These are phyloP conservation scores for Neoboletus subvelutipes DNA, from an alignment of 768 basidiomycete genomes.

Conservation along the genomic window DNA sequence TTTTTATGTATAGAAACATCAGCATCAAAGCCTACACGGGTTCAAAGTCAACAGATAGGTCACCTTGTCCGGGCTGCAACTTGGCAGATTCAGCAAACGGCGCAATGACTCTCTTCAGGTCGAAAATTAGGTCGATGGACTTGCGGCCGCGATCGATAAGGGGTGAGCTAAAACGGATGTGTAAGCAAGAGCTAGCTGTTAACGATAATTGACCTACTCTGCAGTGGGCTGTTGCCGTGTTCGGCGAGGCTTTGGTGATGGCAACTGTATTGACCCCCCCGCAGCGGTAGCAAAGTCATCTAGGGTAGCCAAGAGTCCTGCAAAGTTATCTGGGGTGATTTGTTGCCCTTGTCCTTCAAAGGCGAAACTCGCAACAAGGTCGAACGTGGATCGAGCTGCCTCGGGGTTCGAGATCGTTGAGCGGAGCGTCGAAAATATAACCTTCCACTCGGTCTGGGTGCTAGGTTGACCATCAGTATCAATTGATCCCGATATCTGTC, in stretches of 20 bases:
- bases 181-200: background rate
- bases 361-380: conserved; percentile 66
- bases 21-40: conserved; percentile 2
- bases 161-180: conserved; percentile 53
- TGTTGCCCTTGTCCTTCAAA: conserved; percentile 57
- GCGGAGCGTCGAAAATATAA: conserved; percentile 84
- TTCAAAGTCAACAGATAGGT: conserved; percentile 9
- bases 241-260: conserved; percentile 53
- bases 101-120: conserved; percentile 65
- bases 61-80: conserved; percentile 35
- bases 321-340: conserved; percentile 76
- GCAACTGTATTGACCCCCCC: conserved; percentile 58
- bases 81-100: conserved; percentile 53
- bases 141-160: conserved; percentile 77
- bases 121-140: conserved; percentile 77
- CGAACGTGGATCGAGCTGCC: conserved; percentile 83
- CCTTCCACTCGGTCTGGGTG: conserved; percentile 94
- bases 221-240: conserved; percentile 48
- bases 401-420: conserved; percentile 84
- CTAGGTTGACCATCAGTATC: conserved; percentile 36
- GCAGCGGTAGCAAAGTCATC: conserved; percentile 86
- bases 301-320: conserved; percentile 73
- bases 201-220: conserved; percentile 42
- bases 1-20: conserved; percentile 21
- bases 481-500: background rate